Evolutionary conservation across 2,329 filamentous ascomycete genomes (phyloP), one percentile per base, ranked within the genome.

Genomic region (Fulvia fulva): DNA sequence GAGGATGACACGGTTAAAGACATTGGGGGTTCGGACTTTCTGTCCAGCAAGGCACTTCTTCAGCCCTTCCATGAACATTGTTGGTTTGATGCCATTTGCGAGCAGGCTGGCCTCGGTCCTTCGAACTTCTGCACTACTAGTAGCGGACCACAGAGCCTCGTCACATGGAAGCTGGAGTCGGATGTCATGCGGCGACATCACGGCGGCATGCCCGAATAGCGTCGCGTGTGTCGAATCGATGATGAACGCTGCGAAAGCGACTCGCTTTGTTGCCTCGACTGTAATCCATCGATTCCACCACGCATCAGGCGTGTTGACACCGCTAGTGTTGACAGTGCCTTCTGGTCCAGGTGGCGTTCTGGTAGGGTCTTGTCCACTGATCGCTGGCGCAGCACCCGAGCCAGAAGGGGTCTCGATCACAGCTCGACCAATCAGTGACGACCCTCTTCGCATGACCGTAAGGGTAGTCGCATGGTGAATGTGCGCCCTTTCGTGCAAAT

Each of bases 271-370:
- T 1, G 93, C 89, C 73, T 99, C 94, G 52, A 91, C 91, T 12
- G 88, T 92, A 68, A 97, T 94, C 94, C 94, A 97, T 66, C 91
- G 87, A 67, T 91, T 89, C 94, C 94, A 99, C 80, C 89, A 94
- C 64, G 96, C 91, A 62, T 96, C 91, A 0, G 88, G 83, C 0
- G 88, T 91, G 64, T 89, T 86, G 0, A 70, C 56, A 51, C 71
- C 70, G 30, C 64, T 66, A 1, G 84, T 71, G 44, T 78, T 77
- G 60, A 75, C 76, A 32, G 74, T 76, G 25, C 72, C 71, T 23
- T 77, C 74, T 57, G 80, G 79, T 74, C 81, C 85, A 37, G 71
- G 70, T 25, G 71, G 70, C 16, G 71, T 73, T 44, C 70, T 64
- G 19, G 71, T 73, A 0, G 70, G 69, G 45, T 91, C 87, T 12